Conservation (phyloP, 1,284 basidiomycete genomes). For the Mycena sp. region DNA sequence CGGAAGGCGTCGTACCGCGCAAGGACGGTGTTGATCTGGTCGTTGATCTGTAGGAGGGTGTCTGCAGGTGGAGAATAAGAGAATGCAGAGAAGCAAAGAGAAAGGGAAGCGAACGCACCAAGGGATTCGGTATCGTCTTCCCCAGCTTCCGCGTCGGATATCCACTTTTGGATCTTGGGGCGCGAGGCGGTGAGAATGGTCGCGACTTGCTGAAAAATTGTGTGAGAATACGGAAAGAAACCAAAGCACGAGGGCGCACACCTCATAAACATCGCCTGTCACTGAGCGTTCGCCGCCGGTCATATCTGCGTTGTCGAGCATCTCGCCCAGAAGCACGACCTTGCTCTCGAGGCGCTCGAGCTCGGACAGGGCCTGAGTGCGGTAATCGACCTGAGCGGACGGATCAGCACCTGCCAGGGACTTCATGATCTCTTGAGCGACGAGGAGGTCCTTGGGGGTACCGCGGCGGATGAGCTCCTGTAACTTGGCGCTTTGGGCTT, state of each 20-base stretch:
- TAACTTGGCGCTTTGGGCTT: conserved; percentile 95
- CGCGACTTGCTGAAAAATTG: conserved; percentile 83
- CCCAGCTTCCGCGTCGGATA: conserved; percentile 84
- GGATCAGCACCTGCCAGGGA: conserved; percentile 95
- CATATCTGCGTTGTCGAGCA: conserved; percentile 92
- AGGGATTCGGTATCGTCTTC: conserved; percentile 84
- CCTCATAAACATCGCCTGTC: conserved; percentile 95
- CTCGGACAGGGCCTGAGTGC: conserved; percentile 88
- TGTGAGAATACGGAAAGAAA: not conserved
- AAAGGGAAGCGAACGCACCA: conserved; percentile 56
- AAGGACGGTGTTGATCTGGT: conserved; percentile 95
- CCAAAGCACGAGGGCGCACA: conserved; percentile 44
- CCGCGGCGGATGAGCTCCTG: conserved; percentile 98
- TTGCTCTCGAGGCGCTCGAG: conserved; percentile 96
- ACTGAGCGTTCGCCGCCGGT: conserved; percentile 77
- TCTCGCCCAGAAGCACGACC: conserved; percentile 93
- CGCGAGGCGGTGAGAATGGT: conserved; percentile 84
- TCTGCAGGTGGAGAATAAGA: conserved; percentile 56
- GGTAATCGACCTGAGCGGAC: conserved; percentile 93
- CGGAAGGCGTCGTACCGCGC: conserved; percentile 93
- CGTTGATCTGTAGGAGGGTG: conserved; percentile 95
- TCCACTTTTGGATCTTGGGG: conserved; percentile 98
- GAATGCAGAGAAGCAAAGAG: not conserved
- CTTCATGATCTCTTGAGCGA: conserved; percentile 99
- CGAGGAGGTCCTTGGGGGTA: conserved; percentile 93